A percentile compares a stretch with the other conserved stretches of the same genome.
These are phyloP conservation scores for Pelargonium cotyledonis DNA, from an alignment of 441 rosid species.

Conservation along the genomic window DNA sequence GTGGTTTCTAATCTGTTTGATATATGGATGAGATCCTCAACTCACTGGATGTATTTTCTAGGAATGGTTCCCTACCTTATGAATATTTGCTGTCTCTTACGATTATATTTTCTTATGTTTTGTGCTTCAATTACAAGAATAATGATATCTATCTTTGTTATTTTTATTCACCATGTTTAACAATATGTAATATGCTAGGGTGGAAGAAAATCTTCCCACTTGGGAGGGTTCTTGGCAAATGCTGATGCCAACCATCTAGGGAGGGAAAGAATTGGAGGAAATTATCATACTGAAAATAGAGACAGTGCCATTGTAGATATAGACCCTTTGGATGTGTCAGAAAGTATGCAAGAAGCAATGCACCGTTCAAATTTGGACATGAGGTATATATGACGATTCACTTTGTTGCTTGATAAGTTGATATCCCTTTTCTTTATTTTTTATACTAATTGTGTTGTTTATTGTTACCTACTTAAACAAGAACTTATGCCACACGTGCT, in stretches of 20 bases:
- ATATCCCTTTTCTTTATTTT: background rate
- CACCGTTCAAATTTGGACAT: slow-evolving; percentile 86
- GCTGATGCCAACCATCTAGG: slow-evolving; percentile 49
- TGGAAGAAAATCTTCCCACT: slow-evolving; percentile 50
- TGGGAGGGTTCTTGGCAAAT: slow-evolving; percentile 74
- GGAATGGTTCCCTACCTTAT: too few species aligned
- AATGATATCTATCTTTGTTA: background rate
- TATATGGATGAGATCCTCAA: too few species aligned
- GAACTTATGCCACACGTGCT: background rate
- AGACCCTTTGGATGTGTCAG: slow-evolving; percentile 94
- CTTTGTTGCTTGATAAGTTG: slow-evolving; percentile 12
- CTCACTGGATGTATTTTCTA: too few species aligned
- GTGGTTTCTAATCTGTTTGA: too few species aligned
- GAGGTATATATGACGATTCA: slow-evolving; percentile 49
- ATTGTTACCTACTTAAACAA: background rate
- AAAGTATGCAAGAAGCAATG: slow-evolving; percentile 96
- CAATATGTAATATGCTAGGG: slow-evolving; percentile 38
- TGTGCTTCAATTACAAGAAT: background rate
- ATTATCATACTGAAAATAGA: slow-evolving; percentile 32
- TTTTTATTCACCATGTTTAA: background rate
- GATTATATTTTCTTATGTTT: background rate
- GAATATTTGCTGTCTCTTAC: background rate
- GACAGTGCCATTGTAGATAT: slow-evolving; percentile 39
- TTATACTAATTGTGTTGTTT: background rate
- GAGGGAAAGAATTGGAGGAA: slow-evolving; percentile 41